phyloP scores from a whole-genome alignment of 495 filamentous ascomycete species.

The Talaromyces adpressus region DNA sequence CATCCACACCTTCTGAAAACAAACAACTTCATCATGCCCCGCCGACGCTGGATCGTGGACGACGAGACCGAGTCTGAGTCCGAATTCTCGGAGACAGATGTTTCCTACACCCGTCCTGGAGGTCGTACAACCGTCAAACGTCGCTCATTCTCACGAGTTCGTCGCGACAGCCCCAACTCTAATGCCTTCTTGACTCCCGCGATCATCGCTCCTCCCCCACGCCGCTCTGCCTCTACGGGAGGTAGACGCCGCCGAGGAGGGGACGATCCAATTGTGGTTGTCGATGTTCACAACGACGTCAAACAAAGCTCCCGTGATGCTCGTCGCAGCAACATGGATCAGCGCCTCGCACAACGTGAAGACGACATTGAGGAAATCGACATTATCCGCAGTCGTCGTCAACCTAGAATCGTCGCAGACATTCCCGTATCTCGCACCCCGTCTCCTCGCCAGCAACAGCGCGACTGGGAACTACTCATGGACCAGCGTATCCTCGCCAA shows the following conservation, averaged over 20 bases:
- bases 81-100: constrained; percentile 35
- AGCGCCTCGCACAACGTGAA: constrained; percentile 11
- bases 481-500: constrained; percentile 30
- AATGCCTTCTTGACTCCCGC: constrained; percentile 17
- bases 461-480: constrained; percentile 32
- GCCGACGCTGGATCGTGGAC: neutral
- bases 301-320: neutral
- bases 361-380: constrained; percentile 20
- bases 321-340: constrained; percentile 2
- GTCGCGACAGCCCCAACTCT: constrained; percentile 17
- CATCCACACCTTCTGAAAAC: neutral
- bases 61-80: constrained; percentile 25
- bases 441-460: constrained; percentile 12
- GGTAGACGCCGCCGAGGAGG: constrained; percentile 22
- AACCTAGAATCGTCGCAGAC: constrained; percentile 15
- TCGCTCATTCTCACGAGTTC: constrained; percentile 34
- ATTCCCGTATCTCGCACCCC: constrained; percentile 13
- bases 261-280: constrained; percentile 18
- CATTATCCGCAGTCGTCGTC: constrained; percentile 15
- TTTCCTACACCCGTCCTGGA: constrained; percentile 23
- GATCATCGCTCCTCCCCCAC: constrained; percentile 19
- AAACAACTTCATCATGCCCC: constrained; percentile 4
- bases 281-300: constrained; percentile 27
- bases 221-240: constrained; percentile 36
- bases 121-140: constrained; percentile 18